Percentiles rank a stretch among this genome's conserved stretches.
Evolutionary conservation across 495 filamentous ascomycete species (phyloP).

Genomic region (Penicillium canariense): DNA sequence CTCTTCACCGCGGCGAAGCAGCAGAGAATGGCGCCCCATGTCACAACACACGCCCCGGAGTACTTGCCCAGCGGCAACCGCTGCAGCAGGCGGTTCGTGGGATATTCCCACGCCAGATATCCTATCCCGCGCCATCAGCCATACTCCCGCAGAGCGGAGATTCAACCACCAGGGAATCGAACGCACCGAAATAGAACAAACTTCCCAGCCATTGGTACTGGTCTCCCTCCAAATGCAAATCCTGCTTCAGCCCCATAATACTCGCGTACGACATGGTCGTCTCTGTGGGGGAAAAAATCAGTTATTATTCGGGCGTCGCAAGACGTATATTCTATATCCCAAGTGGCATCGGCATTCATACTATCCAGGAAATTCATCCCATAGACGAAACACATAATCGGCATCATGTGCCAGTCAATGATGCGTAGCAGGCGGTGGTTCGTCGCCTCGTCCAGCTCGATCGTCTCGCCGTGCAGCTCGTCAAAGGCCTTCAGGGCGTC

Average conservation of each 20-base stretch:
- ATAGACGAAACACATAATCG: constrained; percentile 60
- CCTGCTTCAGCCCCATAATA: constrained; percentile 58
- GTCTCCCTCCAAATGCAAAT: constrained; percentile 40
- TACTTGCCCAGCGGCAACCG: constrained; percentile 59
- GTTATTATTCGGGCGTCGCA: constrained; percentile 1
- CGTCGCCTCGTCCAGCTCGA: constrained; percentile 54
- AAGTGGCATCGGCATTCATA: constrained; percentile 16
- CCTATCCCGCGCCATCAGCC: constrained; percentile 26
- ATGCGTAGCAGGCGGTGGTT: constrained; percentile 53
- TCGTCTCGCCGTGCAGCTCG: constrained; percentile 42
- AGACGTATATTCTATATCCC: not conserved
- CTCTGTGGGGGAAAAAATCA: constrained; percentile 29
- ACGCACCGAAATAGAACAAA: constrained; percentile 60
- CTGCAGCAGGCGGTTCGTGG: constrained; percentile 59
- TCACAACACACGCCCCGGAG: constrained; percentile 53
- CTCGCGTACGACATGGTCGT: constrained; percentile 63
- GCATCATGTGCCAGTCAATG: constrained; percentile 64
- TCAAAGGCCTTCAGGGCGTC: constrained; percentile 59
- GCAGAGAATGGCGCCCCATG: constrained; percentile 57
- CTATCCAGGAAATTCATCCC: constrained; percentile 65
- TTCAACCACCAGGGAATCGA: not conserved
- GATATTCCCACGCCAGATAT: constrained; percentile 65
- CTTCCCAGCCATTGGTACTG: constrained; percentile 56
- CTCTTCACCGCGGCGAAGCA: constrained; percentile 52
- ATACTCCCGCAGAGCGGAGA: not conserved